Evolutionary conservation across 1,284 basidiomycete species (phyloP).

Genomic region (Apiotrichum montevideense): DNA sequence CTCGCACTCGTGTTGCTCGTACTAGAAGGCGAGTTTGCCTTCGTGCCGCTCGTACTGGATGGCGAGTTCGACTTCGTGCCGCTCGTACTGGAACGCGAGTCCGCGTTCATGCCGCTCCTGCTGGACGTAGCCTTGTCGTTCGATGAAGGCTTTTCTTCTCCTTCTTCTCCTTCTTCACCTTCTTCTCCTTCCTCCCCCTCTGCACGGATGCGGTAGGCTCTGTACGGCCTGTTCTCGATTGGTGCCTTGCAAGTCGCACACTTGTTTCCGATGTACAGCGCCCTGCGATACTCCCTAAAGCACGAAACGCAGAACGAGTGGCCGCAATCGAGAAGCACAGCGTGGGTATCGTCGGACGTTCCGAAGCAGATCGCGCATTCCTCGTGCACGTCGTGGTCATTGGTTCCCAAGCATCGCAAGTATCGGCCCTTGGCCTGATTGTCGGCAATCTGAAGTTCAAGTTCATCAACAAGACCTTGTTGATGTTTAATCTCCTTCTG

Average conservation of each 20-base stretch:
- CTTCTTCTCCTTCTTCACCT: no score
- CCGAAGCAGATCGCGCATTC: slow-evolving; percentile 44
- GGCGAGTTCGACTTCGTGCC: no score
- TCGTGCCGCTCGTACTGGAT: no score
- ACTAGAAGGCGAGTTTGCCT: no score
- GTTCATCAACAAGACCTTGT: no score
- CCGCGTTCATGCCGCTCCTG: no score
- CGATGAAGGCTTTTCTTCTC: no score
- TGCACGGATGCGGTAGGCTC: neutral
- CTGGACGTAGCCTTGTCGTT: no score
- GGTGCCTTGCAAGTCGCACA: slow-evolving; percentile 35
- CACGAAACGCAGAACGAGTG: slow-evolving; percentile 43
- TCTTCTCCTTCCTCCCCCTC: neutral
- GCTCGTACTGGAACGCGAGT: no score
- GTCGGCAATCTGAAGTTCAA: slow-evolving; percentile 15
- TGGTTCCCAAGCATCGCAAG: slow-evolving; percentile 28
- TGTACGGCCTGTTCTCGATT: neutral
- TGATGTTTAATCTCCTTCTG: slow-evolving; percentile 15
- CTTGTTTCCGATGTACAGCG: slow-evolving; percentile 18
- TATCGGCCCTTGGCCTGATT: slow-evolving; percentile 34
- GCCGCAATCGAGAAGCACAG: slow-evolving; percentile 35
- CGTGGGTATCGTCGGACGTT: slow-evolving; percentile 34
- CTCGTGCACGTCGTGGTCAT: slow-evolving; percentile 26
- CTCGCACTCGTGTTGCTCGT: no score
- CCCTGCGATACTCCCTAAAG: slow-evolving; percentile 28